Percentiles rank a stretch among this genome's conserved stretches.
These are phyloP conservation scores for Nannizziopsis barbatae DNA, from an alignment of 2,329 filamentous ascomycete genomes.

Conservation along the genomic window DNA sequence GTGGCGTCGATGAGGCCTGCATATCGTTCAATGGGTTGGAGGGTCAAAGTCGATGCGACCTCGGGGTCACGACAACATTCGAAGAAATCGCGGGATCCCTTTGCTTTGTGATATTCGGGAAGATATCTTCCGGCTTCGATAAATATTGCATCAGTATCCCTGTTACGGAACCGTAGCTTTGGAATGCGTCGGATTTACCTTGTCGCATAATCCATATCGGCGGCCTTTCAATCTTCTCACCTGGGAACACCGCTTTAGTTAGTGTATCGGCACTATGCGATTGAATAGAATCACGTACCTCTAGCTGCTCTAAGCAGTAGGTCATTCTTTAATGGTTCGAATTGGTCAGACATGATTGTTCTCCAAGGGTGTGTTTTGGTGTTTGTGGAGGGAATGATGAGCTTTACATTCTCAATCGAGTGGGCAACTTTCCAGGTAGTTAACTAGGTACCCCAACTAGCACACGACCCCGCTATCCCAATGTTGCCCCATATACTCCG, in stretches of 20 bases:
- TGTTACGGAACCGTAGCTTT: neutral
- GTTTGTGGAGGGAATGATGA: neutral
- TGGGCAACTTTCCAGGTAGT: too few relatives aligned
- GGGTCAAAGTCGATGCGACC: slow-evolving; percentile 80
- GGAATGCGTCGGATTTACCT: slow-evolving; percentile 45
- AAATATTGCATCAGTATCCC: neutral
- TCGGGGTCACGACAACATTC: slow-evolving; percentile 91
- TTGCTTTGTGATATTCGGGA: slow-evolving; percentile 93
- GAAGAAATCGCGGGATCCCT: slow-evolving; percentile 87
- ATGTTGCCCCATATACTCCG: too few relatives aligned
- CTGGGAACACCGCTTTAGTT: slow-evolving; percentile 35
- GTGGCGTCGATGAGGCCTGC: slow-evolving; percentile 84
- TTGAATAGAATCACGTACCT: slow-evolving; percentile 44
- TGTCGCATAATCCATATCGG: slow-evolving; percentile 99
- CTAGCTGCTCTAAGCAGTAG: slow-evolving; percentile 78
- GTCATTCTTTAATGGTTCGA: slow-evolving; percentile 84
- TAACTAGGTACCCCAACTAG: neutral
- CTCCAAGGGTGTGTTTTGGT: neutral
- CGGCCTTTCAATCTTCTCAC: slow-evolving; percentile 79
- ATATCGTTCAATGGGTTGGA: slow-evolving; percentile 90
- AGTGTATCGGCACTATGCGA: neutral
- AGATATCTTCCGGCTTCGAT: slow-evolving; percentile 79
- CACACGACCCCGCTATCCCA: too few relatives aligned
- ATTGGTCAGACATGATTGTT: slow-evolving; percentile 31
- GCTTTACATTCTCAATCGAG: neutral